Percentiles rank a stretch among this genome's conserved stretches.
These are phyloP conservation scores for Xerocomus nothofagi DNA, from an alignment of 1,284 basidiomycete species.

Conservation along the genomic window DNA sequence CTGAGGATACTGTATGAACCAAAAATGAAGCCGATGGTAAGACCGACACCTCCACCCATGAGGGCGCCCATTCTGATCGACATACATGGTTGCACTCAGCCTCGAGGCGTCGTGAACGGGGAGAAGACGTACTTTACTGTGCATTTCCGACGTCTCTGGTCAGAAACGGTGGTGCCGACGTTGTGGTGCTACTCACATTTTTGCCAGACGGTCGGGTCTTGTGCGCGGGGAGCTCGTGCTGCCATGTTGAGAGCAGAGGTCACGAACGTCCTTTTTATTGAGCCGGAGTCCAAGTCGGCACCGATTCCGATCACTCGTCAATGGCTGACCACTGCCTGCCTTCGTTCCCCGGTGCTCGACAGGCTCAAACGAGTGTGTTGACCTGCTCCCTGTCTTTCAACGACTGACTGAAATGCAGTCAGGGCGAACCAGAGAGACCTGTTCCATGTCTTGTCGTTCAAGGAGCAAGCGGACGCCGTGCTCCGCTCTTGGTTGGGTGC, in stretches of 20 bases:
- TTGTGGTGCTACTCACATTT: conserved; percentile 54
- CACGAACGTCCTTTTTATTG: background rate
- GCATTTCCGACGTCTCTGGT: conserved; percentile 7
- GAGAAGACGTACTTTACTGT: conserved; percentile 50
- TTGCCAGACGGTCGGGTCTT: conserved; percentile 69
- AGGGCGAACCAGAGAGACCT: conserved; percentile 84
- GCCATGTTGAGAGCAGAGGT: conserved; percentile 21
- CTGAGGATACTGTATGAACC: conserved; percentile 87
- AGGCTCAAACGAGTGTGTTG: conserved; percentile 81
- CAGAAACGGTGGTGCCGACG: conserved; percentile 19
- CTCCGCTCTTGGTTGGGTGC: conserved; percentile 77
- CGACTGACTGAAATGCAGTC: conserved; percentile 47
- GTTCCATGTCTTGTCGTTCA: conserved; percentile 73
- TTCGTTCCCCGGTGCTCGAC: conserved; percentile 70
- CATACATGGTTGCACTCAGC: conserved; percentile 14
- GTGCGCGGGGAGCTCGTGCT: conserved; percentile 39
- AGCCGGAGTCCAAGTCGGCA: conserved; percentile 5
- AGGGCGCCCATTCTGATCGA: conserved; percentile 81
- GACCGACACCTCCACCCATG: conserved; percentile 89
- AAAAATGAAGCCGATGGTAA: conserved; percentile 96
- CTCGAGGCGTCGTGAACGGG: conserved; percentile 3
- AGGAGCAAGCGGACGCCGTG: conserved; percentile 75
- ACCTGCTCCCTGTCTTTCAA: background rate
- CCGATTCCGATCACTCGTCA: conserved; percentile 1
- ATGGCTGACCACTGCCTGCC: conserved; percentile 38